Conservation (phyloP, 108 stramenopile species). For the Mayamaea pseudoterrestris region DNA sequence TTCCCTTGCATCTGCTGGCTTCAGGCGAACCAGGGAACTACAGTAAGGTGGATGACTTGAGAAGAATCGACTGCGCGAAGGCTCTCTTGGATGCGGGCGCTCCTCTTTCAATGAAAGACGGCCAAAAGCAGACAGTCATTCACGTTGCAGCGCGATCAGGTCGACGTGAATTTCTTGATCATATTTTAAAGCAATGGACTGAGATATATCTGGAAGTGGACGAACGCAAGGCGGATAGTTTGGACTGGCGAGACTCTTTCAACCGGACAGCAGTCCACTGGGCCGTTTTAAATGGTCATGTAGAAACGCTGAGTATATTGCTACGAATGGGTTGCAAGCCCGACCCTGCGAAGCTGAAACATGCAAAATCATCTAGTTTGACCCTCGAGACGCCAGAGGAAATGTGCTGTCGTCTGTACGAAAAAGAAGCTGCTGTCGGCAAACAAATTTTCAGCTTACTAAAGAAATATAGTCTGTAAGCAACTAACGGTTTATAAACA, state of each 20-base stretch:
- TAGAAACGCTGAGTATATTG: conserved; percentile 38
- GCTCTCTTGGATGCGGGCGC: conserved; percentile 33
- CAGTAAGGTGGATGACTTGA: conserved; percentile 25
- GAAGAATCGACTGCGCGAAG: conserved; percentile 41
- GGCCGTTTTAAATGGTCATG: conserved; percentile 66
- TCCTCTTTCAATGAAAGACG: conserved; percentile 65
- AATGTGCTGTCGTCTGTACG: conserved; percentile 52
- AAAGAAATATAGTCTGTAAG: too few relatives aligned
- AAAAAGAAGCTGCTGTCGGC: too few relatives aligned
- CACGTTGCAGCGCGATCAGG: conserved; percentile 70
- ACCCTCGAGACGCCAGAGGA: conserved; percentile 60
- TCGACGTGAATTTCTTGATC: conserved; percentile 13
- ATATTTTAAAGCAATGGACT: neutral
- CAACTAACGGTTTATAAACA: too few relatives aligned
- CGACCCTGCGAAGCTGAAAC: conserved; percentile 21
- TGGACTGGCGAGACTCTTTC: conserved; percentile 47
- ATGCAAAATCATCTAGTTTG: conserved; percentile 33
- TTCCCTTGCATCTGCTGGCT: conserved; percentile 69
- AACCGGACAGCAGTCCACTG: conserved; percentile 76
- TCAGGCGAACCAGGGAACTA: conserved; percentile 12
- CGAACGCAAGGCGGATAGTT: conserved; percentile 11
- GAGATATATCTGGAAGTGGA: too few relatives aligned
- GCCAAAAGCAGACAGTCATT: conserved; percentile 67
- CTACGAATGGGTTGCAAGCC: conserved; percentile 51
- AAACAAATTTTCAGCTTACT: too few relatives aligned